A percentile compares a stretch with the other conserved stretches of the same genome.
phyloP scores from a whole-genome alignment of 306 rosid species.

The Prunus mume region DNA sequence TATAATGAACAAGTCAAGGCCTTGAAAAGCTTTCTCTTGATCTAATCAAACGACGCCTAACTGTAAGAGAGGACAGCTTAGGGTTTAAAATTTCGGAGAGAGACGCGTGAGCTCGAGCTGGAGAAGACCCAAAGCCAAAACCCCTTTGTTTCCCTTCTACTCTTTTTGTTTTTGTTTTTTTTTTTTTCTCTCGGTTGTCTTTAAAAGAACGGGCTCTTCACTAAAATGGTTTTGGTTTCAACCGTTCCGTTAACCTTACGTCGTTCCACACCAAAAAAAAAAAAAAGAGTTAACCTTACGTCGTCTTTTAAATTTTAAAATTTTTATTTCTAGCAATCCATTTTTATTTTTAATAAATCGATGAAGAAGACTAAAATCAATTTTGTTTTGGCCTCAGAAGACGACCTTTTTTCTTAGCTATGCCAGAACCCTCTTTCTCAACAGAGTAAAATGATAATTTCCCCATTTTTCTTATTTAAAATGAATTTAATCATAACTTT shows the following conservation, averaged over 20 bases:
- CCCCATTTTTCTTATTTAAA: too few relatives aligned
- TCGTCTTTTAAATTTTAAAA: too few relatives aligned
- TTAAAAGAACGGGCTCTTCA: background rate
- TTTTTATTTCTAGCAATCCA: background rate
- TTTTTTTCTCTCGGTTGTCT: background rate
- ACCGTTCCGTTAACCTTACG: background rate
- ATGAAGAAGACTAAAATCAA: too few relatives aligned
- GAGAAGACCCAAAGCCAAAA: background rate
- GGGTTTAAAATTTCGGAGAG: slow-evolving; percentile 40
- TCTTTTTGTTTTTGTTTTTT: background rate
- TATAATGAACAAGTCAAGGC: background rate
- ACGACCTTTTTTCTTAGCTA: too few relatives aligned
- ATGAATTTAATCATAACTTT: too few relatives aligned
- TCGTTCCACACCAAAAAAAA: too few relatives aligned
- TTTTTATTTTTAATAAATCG: too few relatives aligned
- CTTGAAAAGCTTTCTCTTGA: slow-evolving; percentile 20
- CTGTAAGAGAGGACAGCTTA: slow-evolving; percentile 12
- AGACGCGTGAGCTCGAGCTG: background rate
- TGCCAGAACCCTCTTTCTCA: too few relatives aligned
- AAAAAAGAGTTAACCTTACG: too few relatives aligned
- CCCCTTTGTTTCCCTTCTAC: background rate
- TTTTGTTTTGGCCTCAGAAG: too few relatives aligned
- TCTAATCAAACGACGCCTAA: slow-evolving; percentile 26
- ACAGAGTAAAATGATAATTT: too few relatives aligned
- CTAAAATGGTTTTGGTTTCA: background rate